Percentiles rank a stretch among this genome's conserved stretches.
Conservation (phyloP, 2,329 filamentous ascomycete species). For the Phaeosphaeria sp. region DNA sequence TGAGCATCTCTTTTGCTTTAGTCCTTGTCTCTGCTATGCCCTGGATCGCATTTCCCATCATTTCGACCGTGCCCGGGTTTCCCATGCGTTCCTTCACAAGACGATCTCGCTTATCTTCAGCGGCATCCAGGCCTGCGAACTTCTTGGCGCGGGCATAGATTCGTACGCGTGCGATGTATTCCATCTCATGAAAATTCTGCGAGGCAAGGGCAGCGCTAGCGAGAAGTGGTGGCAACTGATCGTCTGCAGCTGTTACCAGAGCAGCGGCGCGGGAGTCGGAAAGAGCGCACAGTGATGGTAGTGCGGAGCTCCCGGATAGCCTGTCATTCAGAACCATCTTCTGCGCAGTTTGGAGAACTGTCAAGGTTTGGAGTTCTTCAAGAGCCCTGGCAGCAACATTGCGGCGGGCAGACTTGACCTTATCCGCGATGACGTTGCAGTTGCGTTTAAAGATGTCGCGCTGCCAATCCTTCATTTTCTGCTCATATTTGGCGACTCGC, state of each 20-base stretch:
- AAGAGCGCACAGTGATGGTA: neutral
- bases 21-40: constrained; percentile 1
- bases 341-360: neutral
- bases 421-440: neutral
- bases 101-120: constrained; percentile 5
- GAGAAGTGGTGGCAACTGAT: neutral
- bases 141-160: constrained; percentile 12
- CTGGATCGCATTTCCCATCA: constrained; percentile 18
- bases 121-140: constrained; percentile 17
- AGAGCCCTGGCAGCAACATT: neutral
- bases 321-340: neutral
- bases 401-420: neutral
- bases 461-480: neutral
- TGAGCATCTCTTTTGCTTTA: neutral
- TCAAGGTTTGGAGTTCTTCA: neutral
- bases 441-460: neutral
- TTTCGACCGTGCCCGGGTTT: constrained; percentile 13
- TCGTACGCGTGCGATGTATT: constrained; percentile 2
- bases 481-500: neutral
- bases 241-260: neutral
- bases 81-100: constrained; percentile 12
- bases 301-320: neutral
- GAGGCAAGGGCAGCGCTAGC: constrained; percentile 1
- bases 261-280: neutral
- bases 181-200: constrained; percentile 8